Evolutionary conservation across 2,329 filamentous ascomycete species (phyloP), one percentile per base, ranked within the genome.

Genomic region (Colletotrichum sublineola): DNA sequence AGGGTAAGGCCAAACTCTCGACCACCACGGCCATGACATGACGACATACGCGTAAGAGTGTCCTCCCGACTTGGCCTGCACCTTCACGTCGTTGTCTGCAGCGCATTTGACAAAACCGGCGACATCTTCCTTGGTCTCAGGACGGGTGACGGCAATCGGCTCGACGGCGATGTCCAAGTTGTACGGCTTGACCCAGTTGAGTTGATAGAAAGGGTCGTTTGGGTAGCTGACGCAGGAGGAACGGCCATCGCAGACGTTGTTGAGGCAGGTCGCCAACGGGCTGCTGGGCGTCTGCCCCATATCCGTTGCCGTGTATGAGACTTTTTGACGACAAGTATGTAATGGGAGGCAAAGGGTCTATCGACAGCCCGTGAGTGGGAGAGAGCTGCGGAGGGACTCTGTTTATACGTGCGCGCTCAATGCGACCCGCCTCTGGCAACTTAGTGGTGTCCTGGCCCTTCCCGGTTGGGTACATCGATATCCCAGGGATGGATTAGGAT

Each of bases 21-120:
- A 18, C 5, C 9, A 4, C 20, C 20, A 24, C 46, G 46, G 5
- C 46, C 46, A 24, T 48, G 46, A 24, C 55, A 44, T 7, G 15
- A 29, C 14, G 36, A 73, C 85, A 75, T 78, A 88, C 86, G 83
- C 90, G 74, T 90, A 93, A 0, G 89, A 92, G 76, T 92, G 91
- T 0, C 91, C 91, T 5, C 90, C 91, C 1, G 89, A 90, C 74
- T 85, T 88, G 31, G 90, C 87, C 77, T 92, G 89, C 0, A 92
- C 88, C 74, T 88, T 87, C 64, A 88, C 79, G 7, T 81, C 81
- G 69, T 83, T 81, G 33, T 84, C 73, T 2, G 78, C 82, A 6
- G 90, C 90, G 76, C 90, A 92, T 63, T 86, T 85, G 50, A 92
- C 84, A 18, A 89, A 86, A 29, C 81, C 85, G 1, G 89, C 84